Evolutionary conservation across 2,329 filamentous ascomycete genomes (phyloP), one percentile per base, ranked within the genome.

Genomic region (Arthroderma sp.): DNA sequence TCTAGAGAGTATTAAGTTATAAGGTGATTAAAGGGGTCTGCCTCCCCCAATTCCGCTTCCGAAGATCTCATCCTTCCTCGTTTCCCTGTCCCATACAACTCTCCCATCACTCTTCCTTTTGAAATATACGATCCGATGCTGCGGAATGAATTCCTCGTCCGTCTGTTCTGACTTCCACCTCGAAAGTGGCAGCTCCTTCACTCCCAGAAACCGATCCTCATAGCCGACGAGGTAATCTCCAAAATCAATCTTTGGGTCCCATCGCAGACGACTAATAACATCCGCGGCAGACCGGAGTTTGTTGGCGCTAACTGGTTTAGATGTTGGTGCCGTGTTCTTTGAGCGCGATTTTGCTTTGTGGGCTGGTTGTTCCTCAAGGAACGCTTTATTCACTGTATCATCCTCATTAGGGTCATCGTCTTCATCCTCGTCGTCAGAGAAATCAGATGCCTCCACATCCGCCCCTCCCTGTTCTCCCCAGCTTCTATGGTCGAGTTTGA

Each of bases 141-240:
- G 73, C 2, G 79, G 79, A 57, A 81, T 79, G 57, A 80, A 81
- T 51, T 81, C 78, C 59, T 81, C 77, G 28, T 81, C 67, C 8
- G 78, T 80, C 33, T 74, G 73, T 52, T 79, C 77, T 17, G 70
- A 74, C 63, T 79, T 77, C 79, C 79, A 81, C n/a, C 68, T 70
- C 49, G 73, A 70, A 2, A 80, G 66, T 7, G 68, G 63, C 9
- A 74, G 73, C 66, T 80, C 79, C 57, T 74, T 70, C 19, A 74
- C 69, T 0, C 77, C 77, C 9, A 74, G 63, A 56, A 81, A 81
- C 8, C 78, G 72, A 63, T 82, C 79, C 21, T 77, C 68, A 59
- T 81, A 81, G 2, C 77, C 79, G 31, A 81, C 74, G 11, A 79
- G 68, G 62, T 76, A 81, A 54, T 78, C 68, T 3, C 65, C 64